Percentiles rank a stretch among this genome's conserved stretches.
Conservation (phyloP, 2,329 filamentous ascomycete species). For the Paramyrothecium sp. region DNA sequence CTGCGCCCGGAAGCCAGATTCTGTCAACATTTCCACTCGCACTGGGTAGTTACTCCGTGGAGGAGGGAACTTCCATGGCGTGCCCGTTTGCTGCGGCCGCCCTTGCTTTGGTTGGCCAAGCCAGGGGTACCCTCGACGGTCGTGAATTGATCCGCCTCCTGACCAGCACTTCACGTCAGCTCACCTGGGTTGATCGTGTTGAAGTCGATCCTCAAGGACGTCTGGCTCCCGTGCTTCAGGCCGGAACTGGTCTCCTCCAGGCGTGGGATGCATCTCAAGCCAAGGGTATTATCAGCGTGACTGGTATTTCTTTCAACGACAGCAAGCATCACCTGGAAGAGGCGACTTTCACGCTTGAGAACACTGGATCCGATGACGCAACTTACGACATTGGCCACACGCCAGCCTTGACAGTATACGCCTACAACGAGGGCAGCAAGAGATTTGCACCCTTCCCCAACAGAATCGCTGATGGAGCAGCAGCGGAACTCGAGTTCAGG, state of each 20-base stretch:
- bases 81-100: conserved; percentile 44
- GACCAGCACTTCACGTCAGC: conserved; percentile 26
- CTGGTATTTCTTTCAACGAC: conserved; percentile 43
- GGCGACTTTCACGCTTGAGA: conserved; percentile 37
- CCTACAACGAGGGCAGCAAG: conserved; percentile 14
- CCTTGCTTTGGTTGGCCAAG: conserved; percentile 27
- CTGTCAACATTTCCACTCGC: conserved; percentile 48
- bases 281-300: conserved; percentile 32
- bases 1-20: conserved; percentile 47
- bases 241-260: conserved; percentile 41
- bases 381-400: conserved; percentile 37
- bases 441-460: conserved; percentile 12
- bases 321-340: conserved; percentile 34
- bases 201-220: conserved; percentile 6
- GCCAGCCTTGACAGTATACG: conserved; percentile 36
- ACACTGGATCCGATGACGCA: conserved; percentile 30
- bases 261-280: conserved; percentile 38
- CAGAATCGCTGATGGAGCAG: conserved; percentile 10
- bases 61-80: conserved; percentile 55
- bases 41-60: conserved; percentile 42
- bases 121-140: conserved; percentile 21
- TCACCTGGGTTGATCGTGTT: conserved; percentile 25
- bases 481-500: conserved; percentile 14
- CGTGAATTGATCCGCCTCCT: conserved; percentile 21
- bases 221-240: conserved; percentile 36